Evolutionary conservation across 2,329 filamentous ascomycete species (phyloP), one percentile per base, ranked within the genome.

Genomic region (Phaeosphaeria sp.): DNA sequence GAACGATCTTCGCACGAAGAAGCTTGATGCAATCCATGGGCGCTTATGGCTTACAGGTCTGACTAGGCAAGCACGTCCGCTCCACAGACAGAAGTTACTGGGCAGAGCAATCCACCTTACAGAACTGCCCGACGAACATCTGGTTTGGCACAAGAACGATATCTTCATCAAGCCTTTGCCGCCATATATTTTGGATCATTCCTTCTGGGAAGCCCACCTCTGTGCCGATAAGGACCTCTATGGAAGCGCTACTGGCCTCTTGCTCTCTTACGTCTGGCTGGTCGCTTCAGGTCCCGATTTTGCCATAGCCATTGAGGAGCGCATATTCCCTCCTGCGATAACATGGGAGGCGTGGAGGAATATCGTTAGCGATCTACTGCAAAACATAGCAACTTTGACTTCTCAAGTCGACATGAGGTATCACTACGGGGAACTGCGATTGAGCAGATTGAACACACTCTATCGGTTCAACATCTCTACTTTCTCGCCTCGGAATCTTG

Each of bases 341-440:
- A 27, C 46, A 17, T 64, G 60, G 63, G 13, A 15, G 8, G 30
- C 39, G 2, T 64, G 55, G 63, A 25, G 39, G 8, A 52, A 54
- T 2, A 47, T 62, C 21, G 20, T 62, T 4, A 27, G 53, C 13
- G 33, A 24, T n/a, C 46, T 64, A n/a, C 30, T 57, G 11, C n/a
- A 43, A n/a, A 47, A 52, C 30, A 51, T 58, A 13, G 42, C 60
- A 22, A 39, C 27, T 2, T 50, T 53, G 21, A 21, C 49, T 11
- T 27, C n/a, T 17, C 51, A 59, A 5, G 68, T 80, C 40, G 74
- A 74, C 53, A 56, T 61, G 27, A 75, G 80, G 15, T 82, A 80
- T 61, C 50, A 65, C 6, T 82, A 77, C 56, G 79, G 80, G 8
- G 80, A 82, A 63, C 67, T 82, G 30, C 74, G 80, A 2, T 67